A percentile compares a stretch with the other conserved stretches of the same genome.
These are phyloP conservation scores for Solidago caesia DNA, from an alignment of 129 eudicot species.

Conservation along the genomic window DNA sequence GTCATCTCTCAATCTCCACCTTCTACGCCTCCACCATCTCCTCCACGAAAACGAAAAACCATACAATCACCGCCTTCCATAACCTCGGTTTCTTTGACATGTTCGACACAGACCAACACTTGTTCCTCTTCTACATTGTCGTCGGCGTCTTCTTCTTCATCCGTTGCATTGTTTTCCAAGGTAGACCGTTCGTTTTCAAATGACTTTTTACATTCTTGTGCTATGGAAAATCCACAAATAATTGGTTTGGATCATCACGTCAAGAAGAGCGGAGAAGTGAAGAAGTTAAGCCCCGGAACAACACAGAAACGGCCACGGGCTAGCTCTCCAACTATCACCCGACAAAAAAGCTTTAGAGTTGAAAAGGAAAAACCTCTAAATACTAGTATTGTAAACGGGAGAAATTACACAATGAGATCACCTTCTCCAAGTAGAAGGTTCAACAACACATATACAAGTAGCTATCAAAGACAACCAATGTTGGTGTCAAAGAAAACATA, in stretches of 20 bases:
- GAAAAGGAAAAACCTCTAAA: slow-evolving; percentile 32
- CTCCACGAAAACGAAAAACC: slow-evolving; percentile 27
- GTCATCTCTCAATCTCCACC: slow-evolving; percentile 58
- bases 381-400: slow-evolving; percentile 19
- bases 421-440: slow-evolving; percentile 67
- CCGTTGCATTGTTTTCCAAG: slow-evolving; percentile 25
- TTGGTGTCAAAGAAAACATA: not conserved
- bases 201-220: slow-evolving; percentile 55
- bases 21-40: slow-evolving; percentile 9
- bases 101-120: slow-evolving; percentile 25
- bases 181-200: slow-evolving; percentile 50
- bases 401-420: slow-evolving; percentile 35
- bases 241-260: slow-evolving; percentile 18
- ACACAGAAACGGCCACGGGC: slow-evolving; percentile 57
- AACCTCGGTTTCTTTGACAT: slow-evolving; percentile 21
- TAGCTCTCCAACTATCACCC: slow-evolving; percentile 45
- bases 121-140: slow-evolving; percentile 39
- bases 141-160: slow-evolving; percentile 41
- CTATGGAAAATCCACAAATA: slow-evolving; percentile 52
- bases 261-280: slow-evolving; percentile 15
- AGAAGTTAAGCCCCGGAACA: slow-evolving; percentile 28
- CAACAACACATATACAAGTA: slow-evolving; percentile 16
- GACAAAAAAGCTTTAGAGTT: slow-evolving; percentile 57
- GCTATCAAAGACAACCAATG: slow-evolving; percentile 30
- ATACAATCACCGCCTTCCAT: slow-evolving; percentile 39